Percentiles rank a stretch among this genome's conserved stretches.
Conservation (phyloP, 192 early-diverging fungal genomes). For the Lobosporangium transversale region DNA sequence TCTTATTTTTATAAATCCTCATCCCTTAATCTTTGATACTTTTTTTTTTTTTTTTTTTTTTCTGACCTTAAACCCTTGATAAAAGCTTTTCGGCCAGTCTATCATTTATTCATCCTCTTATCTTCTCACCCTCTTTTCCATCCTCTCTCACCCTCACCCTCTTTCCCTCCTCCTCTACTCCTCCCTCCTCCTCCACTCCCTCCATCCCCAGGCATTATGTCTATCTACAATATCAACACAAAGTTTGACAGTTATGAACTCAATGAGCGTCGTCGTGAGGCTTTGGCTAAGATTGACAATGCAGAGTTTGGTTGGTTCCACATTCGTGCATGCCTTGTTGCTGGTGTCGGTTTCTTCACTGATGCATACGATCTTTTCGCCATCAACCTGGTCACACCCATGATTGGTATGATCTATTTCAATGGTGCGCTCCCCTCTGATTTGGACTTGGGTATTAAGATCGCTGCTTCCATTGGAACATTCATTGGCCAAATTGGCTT, state of each 20-base stretch:
- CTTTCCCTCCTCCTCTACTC: background rate
- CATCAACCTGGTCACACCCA: constrained; percentile 91
- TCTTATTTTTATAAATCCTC: constrained; percentile 4
- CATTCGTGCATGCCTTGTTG: constrained; percentile 71
- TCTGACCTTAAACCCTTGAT: no score
- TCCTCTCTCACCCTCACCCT: background rate
- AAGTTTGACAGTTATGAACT: constrained; percentile 48
- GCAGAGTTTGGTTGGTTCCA: constrained; percentile 83
- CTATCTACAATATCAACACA: constrained; percentile 48
- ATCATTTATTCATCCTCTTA: no score
- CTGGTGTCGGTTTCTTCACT: constrained; percentile 86
- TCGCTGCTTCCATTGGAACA: constrained; percentile 83
- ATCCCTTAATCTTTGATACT: no score
- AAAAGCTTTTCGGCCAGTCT: no score
- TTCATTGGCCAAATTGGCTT: constrained; percentile 87
- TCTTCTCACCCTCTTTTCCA: constrained; percentile 8
- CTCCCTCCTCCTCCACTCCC: background rate
- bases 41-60: no score
- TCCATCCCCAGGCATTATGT: constrained; percentile 13
- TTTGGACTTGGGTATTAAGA: constrained; percentile 86
- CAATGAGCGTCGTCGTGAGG: constrained; percentile 51
- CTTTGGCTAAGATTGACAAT: constrained; percentile 67
- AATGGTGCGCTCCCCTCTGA: constrained; percentile 64
- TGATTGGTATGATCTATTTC: constrained; percentile 81
- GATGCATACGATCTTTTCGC: constrained; percentile 97